Conservation (phyloP, 306 rosid species). For the Cicer judaicum region DNA sequence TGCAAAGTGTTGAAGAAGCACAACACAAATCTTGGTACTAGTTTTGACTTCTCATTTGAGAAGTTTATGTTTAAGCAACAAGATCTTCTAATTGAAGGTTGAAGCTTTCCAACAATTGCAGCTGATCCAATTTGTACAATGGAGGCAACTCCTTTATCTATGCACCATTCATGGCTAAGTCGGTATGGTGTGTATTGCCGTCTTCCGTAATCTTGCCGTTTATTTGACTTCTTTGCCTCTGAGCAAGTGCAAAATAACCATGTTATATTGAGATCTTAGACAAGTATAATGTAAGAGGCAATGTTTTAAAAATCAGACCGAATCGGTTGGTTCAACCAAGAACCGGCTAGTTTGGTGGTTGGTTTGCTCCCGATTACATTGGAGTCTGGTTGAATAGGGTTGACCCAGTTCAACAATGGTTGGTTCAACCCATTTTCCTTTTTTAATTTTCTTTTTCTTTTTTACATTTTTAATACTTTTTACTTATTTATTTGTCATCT, state of each 20-base stretch:
- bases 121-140: conserved; percentile 48
- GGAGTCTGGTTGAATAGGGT: too few species aligned
- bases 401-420: too few species aligned
- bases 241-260: conserved; percentile 40
- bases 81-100: conserved; percentile 43
- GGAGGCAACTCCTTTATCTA: conserved; percentile 49
- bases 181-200: conserved; percentile 68
- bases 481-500: too few species aligned
- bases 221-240: conserved; percentile 94
- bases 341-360: too few species aligned
- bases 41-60: conserved; percentile 36
- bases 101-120: conserved; percentile 46
- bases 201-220: conserved; percentile 91
- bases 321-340: too few species aligned
- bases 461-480: too few species aligned
- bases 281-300: not conserved
- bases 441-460: too few species aligned
- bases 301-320: too few species aligned
- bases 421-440: too few species aligned
- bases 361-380: too few species aligned
- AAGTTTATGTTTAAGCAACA: not conserved
- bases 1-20: conserved; percentile 51
- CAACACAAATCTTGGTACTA: conserved; percentile 52
- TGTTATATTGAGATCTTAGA: conserved; percentile 40
- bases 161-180: conserved; percentile 72